Evolutionary conservation across 768 basidiomycete genomes (phyloP).

Genomic region (Macrocybe gigantea): DNA sequence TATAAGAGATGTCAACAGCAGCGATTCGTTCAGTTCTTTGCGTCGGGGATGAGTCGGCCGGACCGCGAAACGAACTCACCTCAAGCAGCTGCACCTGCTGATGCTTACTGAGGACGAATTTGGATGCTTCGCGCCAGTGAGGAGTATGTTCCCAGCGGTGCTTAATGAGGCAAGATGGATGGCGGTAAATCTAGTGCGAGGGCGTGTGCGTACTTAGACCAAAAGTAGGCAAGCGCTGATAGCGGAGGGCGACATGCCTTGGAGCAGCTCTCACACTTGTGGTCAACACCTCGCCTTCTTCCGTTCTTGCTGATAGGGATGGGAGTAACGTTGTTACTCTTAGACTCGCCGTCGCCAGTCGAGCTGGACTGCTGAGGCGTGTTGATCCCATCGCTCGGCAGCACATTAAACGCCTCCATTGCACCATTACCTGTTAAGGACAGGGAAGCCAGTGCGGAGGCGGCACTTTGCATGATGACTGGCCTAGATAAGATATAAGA

Average conservation of each 20-base stretch:
- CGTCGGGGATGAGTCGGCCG: neutral
- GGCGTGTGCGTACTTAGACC: neutral
- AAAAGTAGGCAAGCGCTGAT: slow-evolving; percentile 5
- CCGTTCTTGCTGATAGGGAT: slow-evolving; percentile 32
- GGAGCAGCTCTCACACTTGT: slow-evolving; percentile 90
- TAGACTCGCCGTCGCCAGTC: slow-evolving; percentile 11
- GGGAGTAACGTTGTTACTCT: slow-evolving; percentile 17
- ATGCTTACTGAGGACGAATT: slow-evolving; percentile 90
- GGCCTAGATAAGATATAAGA: slow-evolving; percentile 17
- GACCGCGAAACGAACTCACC: slow-evolving; percentile 31
- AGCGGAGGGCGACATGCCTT: slow-evolving; percentile 52
- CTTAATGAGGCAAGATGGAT: slow-evolving; percentile 93
- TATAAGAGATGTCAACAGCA: slow-evolving; percentile 18
- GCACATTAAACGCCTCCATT: slow-evolving; percentile 14
- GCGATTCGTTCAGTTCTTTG: neutral
- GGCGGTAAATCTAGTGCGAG: slow-evolving; percentile 64
- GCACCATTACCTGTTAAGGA: slow-evolving; percentile 17
- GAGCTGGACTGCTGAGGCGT: slow-evolving; percentile 7
- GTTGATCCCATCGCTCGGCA: slow-evolving; percentile 20
- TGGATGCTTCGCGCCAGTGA: slow-evolving; percentile 91
- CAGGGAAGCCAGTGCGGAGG: slow-evolving; percentile 38
- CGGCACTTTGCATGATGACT: slow-evolving; percentile 25
- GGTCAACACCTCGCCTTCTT: slow-evolving; percentile 81
- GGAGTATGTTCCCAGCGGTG: slow-evolving; percentile 98
- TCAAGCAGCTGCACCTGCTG: slow-evolving; percentile 97